These are phyloP conservation scores for Fusarium vanettenii DNA, from an alignment of 2,329 filamentous ascomycete genomes.

Conservation along the genomic window DNA sequence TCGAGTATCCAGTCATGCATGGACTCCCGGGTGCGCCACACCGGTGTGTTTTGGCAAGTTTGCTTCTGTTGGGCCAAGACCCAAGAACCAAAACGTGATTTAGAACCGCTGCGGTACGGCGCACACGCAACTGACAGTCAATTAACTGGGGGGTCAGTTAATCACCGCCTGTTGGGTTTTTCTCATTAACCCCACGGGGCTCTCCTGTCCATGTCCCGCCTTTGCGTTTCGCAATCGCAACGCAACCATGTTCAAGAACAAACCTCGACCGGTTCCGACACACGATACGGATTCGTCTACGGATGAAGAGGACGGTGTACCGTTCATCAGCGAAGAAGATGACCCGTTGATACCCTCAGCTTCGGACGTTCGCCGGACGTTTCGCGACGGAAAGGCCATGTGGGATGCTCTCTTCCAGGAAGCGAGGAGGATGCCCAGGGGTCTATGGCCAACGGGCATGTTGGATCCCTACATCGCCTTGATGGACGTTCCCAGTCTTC, in stretches of 20 bases:
- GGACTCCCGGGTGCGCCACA: background rate
- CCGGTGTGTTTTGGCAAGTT: background rate
- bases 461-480: background rate
- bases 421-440: background rate
- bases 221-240: background rate
- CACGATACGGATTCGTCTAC: background rate
- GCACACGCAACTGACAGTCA: background rate
- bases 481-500: background rate
- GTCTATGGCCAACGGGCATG: background rate
- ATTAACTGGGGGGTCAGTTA: background rate
- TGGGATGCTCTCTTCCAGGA: background rate
- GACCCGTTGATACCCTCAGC: background rate
- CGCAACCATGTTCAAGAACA: background rate
- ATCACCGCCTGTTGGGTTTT: background rate
- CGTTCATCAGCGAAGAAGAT: background rate
- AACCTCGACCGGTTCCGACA: background rate
- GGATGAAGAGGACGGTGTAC: background rate
- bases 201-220: background rate
- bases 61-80: background rate
- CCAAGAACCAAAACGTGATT: background rate
- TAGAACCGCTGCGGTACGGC: background rate
- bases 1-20: background rate
- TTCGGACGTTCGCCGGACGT: background rate
- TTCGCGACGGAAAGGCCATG: background rate
- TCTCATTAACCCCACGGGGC: background rate